A percentile compares a stretch with the other conserved stretches of the same genome.
phyloP scores from a whole-genome alignment of 2,329 filamentous ascomycete genomes.

The Pseudogymnoascus sp. region DNA sequence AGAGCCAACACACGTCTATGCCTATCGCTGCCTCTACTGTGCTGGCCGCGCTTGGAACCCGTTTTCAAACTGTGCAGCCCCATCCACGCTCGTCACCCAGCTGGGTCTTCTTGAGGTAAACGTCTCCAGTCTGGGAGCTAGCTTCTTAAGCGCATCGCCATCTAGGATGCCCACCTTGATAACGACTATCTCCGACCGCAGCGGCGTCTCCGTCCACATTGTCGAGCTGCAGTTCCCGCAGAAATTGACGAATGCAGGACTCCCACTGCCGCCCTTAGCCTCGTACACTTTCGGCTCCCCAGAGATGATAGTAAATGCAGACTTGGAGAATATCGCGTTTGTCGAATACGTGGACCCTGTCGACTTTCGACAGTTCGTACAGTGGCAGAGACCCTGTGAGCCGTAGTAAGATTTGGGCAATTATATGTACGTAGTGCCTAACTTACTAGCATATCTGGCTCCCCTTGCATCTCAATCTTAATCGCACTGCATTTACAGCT shows the following conservation, averaged over 20 bases:
- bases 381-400: not conserved
- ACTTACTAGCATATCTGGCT: not conserved
- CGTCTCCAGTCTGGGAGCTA: not conserved
- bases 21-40: not conserved
- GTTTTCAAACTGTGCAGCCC: not conserved
- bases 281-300: not conserved
- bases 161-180: not conserved
- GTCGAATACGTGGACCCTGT: not conserved
- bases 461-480: not conserved
- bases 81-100: not conserved
- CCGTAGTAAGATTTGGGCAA: not conserved
- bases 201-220: not conserved
- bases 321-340: not conserved
- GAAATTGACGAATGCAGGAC: not conserved
- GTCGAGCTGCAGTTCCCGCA: not conserved
- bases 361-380: constrained; percentile 1
- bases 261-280: not conserved
- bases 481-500: not conserved
- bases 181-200: not conserved
- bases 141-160: not conserved
- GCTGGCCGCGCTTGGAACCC: not conserved
- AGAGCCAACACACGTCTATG: not conserved
- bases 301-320: not conserved
- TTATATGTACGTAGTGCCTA: not conserved
- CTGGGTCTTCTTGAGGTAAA: not conserved